These are phyloP conservation scores for Rhizopus sp. DNA, from an alignment of 371 early-diverging fungal species.

Conservation along the genomic window DNA sequence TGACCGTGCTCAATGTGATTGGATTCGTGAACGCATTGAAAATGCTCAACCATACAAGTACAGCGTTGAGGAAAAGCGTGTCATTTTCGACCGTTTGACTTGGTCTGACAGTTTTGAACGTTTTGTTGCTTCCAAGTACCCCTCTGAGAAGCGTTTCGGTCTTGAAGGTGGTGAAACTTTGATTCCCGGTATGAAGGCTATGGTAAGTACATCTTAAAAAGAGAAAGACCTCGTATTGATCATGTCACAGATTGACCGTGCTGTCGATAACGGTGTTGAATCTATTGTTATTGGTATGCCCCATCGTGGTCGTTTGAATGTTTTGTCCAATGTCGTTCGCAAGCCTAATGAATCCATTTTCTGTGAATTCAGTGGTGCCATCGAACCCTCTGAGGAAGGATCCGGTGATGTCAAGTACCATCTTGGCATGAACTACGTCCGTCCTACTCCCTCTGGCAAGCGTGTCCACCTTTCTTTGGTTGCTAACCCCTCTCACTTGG, in stretches of 20 bases:
- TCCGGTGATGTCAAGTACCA: conserved; percentile 99
- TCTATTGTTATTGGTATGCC: conserved; percentile 98
- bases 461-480: conserved; percentile 94
- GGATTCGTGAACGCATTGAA: conserved; percentile 93
- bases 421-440: conserved; percentile 94
- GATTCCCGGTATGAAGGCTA: conserved; percentile 97
- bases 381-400: conserved; percentile 84
- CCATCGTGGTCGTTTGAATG: conserved; percentile 97
- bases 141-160: conserved; percentile 97
- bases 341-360: conserved; percentile 98
- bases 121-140: conserved; percentile 94
- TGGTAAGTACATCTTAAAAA: conserved; percentile 55
- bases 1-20: conserved; percentile 94
- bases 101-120: conserved; percentile 97
- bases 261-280: conserved; percentile 92
- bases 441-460: conserved; percentile 95
- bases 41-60: conserved; percentile 85
- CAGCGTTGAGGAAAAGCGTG: conserved; percentile 82
- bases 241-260: conserved; percentile 78
- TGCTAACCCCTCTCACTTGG: conserved; percentile 98
- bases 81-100: conserved; percentile 93
- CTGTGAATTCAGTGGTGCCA: conserved; percentile 88
- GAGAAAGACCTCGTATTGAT: neutral
- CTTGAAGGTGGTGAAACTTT: conserved; percentile 96
- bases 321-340: conserved; percentile 96